Conservation (phyloP, 2,329 filamentous ascomycete species). For the Parafenestella ontariensis region DNA sequence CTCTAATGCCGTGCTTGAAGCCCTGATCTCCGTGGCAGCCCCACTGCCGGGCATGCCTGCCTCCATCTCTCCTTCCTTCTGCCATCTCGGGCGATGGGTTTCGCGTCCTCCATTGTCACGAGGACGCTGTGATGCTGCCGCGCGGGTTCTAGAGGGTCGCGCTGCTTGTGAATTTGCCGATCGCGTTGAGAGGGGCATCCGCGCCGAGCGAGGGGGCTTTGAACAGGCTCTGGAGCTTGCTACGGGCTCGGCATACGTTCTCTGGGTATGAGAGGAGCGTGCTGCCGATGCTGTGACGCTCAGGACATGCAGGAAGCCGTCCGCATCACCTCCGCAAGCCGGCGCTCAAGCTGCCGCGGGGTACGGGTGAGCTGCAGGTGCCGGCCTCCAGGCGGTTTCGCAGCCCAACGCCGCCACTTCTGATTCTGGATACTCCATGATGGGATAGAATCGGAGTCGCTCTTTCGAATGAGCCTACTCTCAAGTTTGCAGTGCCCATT, state of each 20-base stretch:
- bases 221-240: neutral
- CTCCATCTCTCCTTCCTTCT: neutral
- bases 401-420: neutral
- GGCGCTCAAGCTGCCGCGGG: neutral
- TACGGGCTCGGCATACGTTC: neutral
- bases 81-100: too few relatives aligned
- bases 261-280: neutral
- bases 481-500: neutral
- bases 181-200: neutral
- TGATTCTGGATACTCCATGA: neutral
- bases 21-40: neutral
- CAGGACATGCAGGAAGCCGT: neutral
- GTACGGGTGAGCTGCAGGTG: neutral
- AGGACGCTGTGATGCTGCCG: neutral
- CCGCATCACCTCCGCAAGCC: neutral
- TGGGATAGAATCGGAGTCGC: neutral
- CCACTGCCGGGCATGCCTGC: neutral
- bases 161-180: neutral
- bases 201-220: neutral
- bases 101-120: too few relatives aligned
- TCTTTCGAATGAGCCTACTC: neutral
- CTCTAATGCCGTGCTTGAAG: neutral
- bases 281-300: neutral
- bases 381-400: neutral
- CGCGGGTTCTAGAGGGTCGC: neutral